Percentiles rank a stretch among this genome's conserved stretches.
Conservation (phyloP, 2,329 filamentous ascomycete genomes). For the Fusarium succisae region DNA sequence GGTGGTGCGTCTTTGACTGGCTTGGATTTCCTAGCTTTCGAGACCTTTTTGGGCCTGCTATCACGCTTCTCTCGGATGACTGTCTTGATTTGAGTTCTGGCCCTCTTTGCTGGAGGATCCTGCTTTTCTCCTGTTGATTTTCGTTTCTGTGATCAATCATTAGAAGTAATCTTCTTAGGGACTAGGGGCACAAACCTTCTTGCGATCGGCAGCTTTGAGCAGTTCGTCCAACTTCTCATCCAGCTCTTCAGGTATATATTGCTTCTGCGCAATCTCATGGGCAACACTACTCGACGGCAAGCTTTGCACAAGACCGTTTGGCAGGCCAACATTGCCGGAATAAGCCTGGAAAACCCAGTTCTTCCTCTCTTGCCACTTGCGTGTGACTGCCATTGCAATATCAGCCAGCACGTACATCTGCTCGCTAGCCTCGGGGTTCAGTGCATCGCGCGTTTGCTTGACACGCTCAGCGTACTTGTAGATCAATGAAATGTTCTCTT, state of each 20-base stretch:
- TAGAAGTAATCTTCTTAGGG: constrained; percentile 23
- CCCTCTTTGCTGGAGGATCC: constrained; percentile 54
- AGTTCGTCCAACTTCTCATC: constrained; percentile 80
- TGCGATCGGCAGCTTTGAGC: constrained; percentile 72
- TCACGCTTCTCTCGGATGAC: constrained; percentile 50
- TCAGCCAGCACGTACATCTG: constrained; percentile 89
- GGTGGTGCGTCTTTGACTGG: constrained; percentile 47
- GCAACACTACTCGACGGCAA: constrained; percentile 81
- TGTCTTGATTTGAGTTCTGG: constrained; percentile 50
- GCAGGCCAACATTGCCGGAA: constrained; percentile 82
- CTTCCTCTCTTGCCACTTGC: constrained; percentile 86
- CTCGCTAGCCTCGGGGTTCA: constrained; percentile 73
- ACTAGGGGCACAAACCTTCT: constrained; percentile 64
- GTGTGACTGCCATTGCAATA: constrained; percentile 82
- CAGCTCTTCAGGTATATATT: constrained; percentile 80
- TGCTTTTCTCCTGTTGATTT: constrained; percentile 62
- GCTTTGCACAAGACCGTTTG: constrained; percentile 78
- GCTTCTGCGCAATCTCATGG: constrained; percentile 86
- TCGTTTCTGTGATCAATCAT: constrained; percentile 59
- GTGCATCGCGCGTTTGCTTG: constrained; percentile 86
- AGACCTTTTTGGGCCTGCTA: constrained; percentile 47
- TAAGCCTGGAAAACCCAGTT: constrained; percentile 88
- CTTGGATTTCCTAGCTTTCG: constrained; percentile 45
- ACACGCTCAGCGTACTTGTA: constrained; percentile 92
- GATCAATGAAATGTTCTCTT: constrained; percentile 87